phyloP scores from a whole-genome alignment of 768 basidiomycete species.

The Lactarius tabidus region DNA sequence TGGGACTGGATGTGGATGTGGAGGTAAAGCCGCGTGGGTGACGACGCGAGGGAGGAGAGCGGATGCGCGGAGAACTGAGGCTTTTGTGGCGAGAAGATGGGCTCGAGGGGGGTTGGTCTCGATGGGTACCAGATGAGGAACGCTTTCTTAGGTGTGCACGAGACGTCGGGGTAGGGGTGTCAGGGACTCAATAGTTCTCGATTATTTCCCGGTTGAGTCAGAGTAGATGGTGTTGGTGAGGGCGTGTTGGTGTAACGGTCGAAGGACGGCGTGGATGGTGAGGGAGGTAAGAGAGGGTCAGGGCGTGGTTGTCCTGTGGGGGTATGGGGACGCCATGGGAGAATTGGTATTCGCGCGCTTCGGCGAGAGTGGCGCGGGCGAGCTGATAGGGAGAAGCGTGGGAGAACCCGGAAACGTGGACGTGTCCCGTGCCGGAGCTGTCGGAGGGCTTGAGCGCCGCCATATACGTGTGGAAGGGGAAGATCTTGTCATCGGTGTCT shows the following conservation, averaged over 20 bases:
- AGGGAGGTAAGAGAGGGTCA: slow-evolving; percentile 25
- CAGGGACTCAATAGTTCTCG: slow-evolving; percentile 41
- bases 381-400: slow-evolving; percentile 43
- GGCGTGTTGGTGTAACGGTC: not conserved
- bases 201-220: slow-evolving; percentile 4
- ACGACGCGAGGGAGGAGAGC: slow-evolving; percentile 38
- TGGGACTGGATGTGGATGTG: slow-evolving; percentile 47
- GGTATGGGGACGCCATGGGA: slow-evolving; percentile 25
- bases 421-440: too few relatives aligned
- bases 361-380: slow-evolving; percentile 34
- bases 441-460: too few relatives aligned
- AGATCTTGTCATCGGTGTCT: too few relatives aligned
- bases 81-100: slow-evolving; percentile 41
- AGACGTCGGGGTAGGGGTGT: slow-evolving; percentile 46
- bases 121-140: slow-evolving; percentile 37
- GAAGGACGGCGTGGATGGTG: slow-evolving; percentile 22
- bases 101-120: slow-evolving; percentile 41
- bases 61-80: slow-evolving; percentile 7
- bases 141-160: slow-evolving; percentile 35
- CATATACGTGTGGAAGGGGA: too few relatives aligned
- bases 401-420: too few relatives aligned
- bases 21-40: slow-evolving; percentile 43
- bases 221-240: slow-evolving; percentile 14
- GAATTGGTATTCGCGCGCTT: slow-evolving; percentile 24
- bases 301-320: slow-evolving; percentile 29